Evolutionary conservation across 768 basidiomycete species (phyloP).

Genomic region (Ramaria rubella): DNA sequence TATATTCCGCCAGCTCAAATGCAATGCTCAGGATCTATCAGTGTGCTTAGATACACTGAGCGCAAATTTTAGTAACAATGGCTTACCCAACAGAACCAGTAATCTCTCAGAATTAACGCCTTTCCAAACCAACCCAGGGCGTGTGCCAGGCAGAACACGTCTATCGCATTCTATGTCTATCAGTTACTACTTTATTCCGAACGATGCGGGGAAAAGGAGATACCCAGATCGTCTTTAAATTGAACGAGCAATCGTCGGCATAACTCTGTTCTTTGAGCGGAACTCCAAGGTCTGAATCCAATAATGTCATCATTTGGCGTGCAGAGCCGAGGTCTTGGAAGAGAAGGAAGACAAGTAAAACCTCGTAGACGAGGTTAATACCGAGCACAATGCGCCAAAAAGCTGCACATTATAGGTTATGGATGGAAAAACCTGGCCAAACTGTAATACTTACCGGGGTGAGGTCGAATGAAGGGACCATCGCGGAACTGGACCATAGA

Average conservation of each 20-base stretch:
- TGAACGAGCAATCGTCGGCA: conserved; percentile 72
- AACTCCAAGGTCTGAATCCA: conserved; percentile 66
- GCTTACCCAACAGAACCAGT: conserved; percentile 90
- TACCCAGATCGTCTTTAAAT: conserved; percentile 61
- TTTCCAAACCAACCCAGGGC: conserved; percentile 88
- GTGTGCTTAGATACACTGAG: not conserved
- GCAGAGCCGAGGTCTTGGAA: conserved; percentile 81
- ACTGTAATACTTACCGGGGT: conserved; percentile 45
- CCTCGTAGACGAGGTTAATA: conserved; percentile 76
- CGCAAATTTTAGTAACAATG: not conserved
- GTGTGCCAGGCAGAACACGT: conserved; percentile 84
- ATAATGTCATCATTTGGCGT: conserved; percentile 65
- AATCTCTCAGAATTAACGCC: conserved; percentile 82
- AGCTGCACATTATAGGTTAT: too few relatives aligned
- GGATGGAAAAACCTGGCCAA: too few relatives aligned
- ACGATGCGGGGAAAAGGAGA: conserved; percentile 15
- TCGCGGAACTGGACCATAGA: conserved; percentile 87
- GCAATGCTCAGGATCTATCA: conserved; percentile 76
- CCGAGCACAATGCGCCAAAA: conserved; percentile 80
- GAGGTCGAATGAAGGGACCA: conserved; percentile 82
- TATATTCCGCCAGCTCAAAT: conserved; percentile 86
- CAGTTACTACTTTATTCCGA: not conserved
- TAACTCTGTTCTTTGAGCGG: conserved; percentile 82
- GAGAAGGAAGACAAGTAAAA: conserved; percentile 75
- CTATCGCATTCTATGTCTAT: conserved; percentile 57